A percentile compares a stretch with the other conserved stretches of the same genome.
Conservation (phyloP, 805 yeast genomes). For the Danielia reshetovae region DNA sequence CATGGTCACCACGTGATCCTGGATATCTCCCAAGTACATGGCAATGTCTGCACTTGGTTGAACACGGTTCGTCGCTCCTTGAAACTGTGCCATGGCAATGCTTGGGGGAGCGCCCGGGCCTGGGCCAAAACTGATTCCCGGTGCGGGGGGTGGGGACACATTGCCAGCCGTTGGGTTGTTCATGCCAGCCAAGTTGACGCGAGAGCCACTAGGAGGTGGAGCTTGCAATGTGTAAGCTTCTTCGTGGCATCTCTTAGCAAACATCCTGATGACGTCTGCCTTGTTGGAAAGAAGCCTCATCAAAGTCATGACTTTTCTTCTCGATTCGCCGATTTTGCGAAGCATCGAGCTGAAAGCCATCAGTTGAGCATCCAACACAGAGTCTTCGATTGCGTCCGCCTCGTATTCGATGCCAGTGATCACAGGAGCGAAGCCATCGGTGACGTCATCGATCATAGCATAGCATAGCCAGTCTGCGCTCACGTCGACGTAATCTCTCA, state of each 20-base stretch:
- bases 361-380: conserved; percentile 77
- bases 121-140: conserved; percentile 35
- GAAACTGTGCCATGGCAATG: conserved; percentile 16
- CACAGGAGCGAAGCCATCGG: conserved; percentile 81
- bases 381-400: conserved; percentile 79
- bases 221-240: conserved; percentile 30
- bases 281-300: conserved; percentile 88
- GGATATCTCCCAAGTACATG: conserved; percentile 89
- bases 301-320: conserved; percentile 88
- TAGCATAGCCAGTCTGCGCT: conserved; percentile 81
- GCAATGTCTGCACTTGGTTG: conserved; percentile 90
- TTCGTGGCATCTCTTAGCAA: conserved; percentile 92
- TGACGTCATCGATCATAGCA: conserved; percentile 78
- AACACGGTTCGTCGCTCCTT: conserved; percentile 21
- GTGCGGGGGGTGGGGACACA: conserved; percentile 10
- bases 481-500: conserved; percentile 73
- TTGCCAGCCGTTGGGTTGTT: too few species aligned
- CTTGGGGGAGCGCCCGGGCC: conserved; percentile 30
- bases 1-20: conserved; percentile 96
- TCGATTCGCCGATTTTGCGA: conserved; percentile 78
- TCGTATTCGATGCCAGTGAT: conserved; percentile 74
- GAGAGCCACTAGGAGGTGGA: conserved; percentile 9
- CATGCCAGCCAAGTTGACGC: conserved; percentile 16
- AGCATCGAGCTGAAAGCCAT: conserved; percentile 75
- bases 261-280: conserved; percentile 95